A percentile compares a stretch with the other conserved stretches of the same genome.
phyloP scores from a whole-genome alignment of 1,284 basidiomycete genomes.

The Xerocomus cyaneibrunnescens region DNA sequence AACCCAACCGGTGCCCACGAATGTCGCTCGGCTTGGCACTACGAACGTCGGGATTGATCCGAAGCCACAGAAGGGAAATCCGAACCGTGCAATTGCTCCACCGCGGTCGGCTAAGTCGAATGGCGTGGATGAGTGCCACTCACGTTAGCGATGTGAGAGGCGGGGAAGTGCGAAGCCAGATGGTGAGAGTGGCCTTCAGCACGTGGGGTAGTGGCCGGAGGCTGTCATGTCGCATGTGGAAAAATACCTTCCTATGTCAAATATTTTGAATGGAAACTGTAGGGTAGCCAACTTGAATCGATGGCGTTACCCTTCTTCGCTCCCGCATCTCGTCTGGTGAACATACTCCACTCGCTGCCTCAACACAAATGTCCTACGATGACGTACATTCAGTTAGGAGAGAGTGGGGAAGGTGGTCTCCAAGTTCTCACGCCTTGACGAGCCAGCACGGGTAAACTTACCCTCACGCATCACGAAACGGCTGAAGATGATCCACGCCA shows the following conservation, averaged over 20 bases:
- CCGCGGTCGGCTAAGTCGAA: background rate
- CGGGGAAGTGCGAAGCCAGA: background rate
- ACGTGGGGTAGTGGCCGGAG: background rate
- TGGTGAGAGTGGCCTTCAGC: background rate
- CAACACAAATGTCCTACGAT: too few species aligned
- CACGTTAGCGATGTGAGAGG: too few species aligned
- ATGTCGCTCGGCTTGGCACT: background rate
- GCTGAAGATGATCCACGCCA: background rate
- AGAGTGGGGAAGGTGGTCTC: too few species aligned
- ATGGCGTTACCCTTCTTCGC: too few species aligned
- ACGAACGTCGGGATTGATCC: background rate
- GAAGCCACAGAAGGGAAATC: background rate
- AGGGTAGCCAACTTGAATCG: too few species aligned
- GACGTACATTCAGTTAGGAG: too few species aligned
- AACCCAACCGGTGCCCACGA: background rate
- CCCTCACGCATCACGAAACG: conserved; percentile 4
- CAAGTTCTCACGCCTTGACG: background rate
- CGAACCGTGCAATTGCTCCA: background rate
- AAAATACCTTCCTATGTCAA: too few species aligned
- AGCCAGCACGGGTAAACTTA: background rate
- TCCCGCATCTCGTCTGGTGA: too few species aligned
- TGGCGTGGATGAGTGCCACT: background rate
- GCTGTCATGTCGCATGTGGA: too few species aligned
- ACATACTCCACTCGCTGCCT: too few species aligned
- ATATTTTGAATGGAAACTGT: too few species aligned